Evolutionary conservation across 1,284 basidiomycete species (phyloP), one percentile per base, ranked within the genome.

Genomic region (Paramarasmius palmivorus): DNA sequence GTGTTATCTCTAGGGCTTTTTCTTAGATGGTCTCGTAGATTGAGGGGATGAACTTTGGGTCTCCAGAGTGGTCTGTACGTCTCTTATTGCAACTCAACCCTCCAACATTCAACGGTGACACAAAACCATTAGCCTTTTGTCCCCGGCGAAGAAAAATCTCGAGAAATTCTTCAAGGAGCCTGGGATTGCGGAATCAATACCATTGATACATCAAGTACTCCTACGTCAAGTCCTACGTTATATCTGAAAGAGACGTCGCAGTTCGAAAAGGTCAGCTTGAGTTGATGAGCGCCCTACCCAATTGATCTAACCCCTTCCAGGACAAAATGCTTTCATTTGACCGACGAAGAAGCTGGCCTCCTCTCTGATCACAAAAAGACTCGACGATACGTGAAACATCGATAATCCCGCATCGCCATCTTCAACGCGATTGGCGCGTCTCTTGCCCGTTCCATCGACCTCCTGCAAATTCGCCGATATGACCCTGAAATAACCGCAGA

Each of bases 381-480:
- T 2, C 63, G 64, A 3, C 68, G 72, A 38, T 76, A 74, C 55
- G 61, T 74, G 46, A 81, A 81, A 60, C 73, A 79, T 3, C 75
- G 76, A 9, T 68, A 75, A 25, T 76, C 73, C n/a, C 69, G 75
- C 12, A 58, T 66, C 4, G 74, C 69, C 15, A 76, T 77, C 56
- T 75, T 78, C 64, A 75, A 75, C 48, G 66, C 69, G 0, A 70
- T 79, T 48, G 71, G 77, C 0, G 77, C 70, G 0, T 76, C 70
- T 0, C 68, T 81, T 0, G 52, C 54, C 8, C 69, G 78, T 3
- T 67, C 80, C 5, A 65, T 81, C 44, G 78, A 81, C 56, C 67
- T 79, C 1, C 62, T 77, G 26, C 74, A 76, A 54, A 73, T 76
- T 50, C 76, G 80, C 48, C 65, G 69, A 10, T 75, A 67, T 49